phyloP scores from a whole-genome alignment of 169 alveolate species.

The Cryptosporidium baileyi region DNA sequence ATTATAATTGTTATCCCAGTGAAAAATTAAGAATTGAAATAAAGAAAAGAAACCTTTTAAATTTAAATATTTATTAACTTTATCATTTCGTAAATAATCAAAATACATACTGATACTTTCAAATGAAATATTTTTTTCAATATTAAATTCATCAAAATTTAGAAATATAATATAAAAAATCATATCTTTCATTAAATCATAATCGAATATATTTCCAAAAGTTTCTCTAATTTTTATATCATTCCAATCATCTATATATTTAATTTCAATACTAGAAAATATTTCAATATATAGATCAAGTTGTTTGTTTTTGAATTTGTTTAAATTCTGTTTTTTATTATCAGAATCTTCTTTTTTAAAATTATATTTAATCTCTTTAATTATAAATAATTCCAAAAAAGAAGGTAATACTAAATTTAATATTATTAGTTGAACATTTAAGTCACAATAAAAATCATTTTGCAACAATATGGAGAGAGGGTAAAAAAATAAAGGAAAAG shows the following conservation, averaged over 20 bases:
- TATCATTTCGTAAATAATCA: not conserved
- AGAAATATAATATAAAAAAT: not conserved
- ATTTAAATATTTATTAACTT: not conserved
- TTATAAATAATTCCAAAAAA: constrained; percentile 19
- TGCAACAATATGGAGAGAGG: constrained; percentile 50
- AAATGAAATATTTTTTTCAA: not conserved
- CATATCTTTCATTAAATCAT: constrained; percentile 18
- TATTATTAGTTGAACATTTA: constrained; percentile 8
- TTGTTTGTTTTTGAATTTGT: too few relatives aligned
- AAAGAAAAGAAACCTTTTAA: constrained; percentile 39
- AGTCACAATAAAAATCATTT: not conserved
- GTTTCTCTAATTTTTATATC: not conserved
- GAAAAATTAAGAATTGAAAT: constrained; percentile 17
- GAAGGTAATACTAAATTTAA: constrained; percentile 8
- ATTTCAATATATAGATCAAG: not conserved
- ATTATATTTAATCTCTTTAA: not conserved
- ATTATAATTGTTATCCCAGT: not conserved
- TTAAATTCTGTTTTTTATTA: too few relatives aligned
- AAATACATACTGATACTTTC: not conserved
- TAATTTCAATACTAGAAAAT: constrained; percentile 22
- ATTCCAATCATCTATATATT: not conserved
- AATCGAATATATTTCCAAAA: constrained; percentile 4
- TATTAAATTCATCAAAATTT: not conserved
- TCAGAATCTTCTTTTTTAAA: not conserved
- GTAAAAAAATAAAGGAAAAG: constrained; percentile 40